Conservation (phyloP, 2,329 filamentous ascomycete genomes). For the Rhinocladiella similis region DNA sequence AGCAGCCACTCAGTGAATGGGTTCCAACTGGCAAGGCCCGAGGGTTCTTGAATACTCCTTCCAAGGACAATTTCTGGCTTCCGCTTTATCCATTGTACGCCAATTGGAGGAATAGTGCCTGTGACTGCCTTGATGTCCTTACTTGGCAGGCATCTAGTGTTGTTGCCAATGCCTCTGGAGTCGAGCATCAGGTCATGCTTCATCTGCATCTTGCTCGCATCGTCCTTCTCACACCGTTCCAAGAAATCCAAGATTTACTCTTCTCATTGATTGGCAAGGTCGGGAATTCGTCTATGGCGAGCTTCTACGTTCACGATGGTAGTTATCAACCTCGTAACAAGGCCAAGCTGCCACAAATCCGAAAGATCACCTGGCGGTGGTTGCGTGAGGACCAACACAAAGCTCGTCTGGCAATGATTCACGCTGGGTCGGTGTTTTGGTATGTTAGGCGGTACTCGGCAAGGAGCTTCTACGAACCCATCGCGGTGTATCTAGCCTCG, state of each 20-base stretch:
- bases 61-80: conserved; percentile 45
- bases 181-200: conserved; percentile 56
- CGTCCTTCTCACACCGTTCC: conserved; percentile 52
- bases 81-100: conserved; percentile 49
- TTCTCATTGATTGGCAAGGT: conserved; percentile 27
- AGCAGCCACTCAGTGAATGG: conserved; percentile 48
- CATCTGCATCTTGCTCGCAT: conserved; percentile 58
- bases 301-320: conserved; percentile 27
- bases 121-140: conserved; percentile 54
- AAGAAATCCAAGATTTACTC: conserved; percentile 42
- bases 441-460: conserved; percentile 52
- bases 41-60: conserved; percentile 37
- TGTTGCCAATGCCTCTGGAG: conserved; percentile 50
- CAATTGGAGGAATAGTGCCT: conserved; percentile 47
- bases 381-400: conserved; percentile 55
- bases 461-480: conserved; percentile 51
- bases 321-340: conserved; percentile 27
- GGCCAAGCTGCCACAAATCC: conserved; percentile 25
- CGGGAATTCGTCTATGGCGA: conserved; percentile 20
- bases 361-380: conserved; percentile 49
- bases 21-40: conserved; percentile 44
- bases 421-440: conserved; percentile 55
- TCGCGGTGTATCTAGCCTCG: conserved; percentile 47
- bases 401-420: conserved; percentile 57
- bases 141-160: conserved; percentile 59